Evolutionary conservation across 495 filamentous ascomycete genomes (phyloP).

Genomic region (Hypomontagnella submonticulosa): DNA sequence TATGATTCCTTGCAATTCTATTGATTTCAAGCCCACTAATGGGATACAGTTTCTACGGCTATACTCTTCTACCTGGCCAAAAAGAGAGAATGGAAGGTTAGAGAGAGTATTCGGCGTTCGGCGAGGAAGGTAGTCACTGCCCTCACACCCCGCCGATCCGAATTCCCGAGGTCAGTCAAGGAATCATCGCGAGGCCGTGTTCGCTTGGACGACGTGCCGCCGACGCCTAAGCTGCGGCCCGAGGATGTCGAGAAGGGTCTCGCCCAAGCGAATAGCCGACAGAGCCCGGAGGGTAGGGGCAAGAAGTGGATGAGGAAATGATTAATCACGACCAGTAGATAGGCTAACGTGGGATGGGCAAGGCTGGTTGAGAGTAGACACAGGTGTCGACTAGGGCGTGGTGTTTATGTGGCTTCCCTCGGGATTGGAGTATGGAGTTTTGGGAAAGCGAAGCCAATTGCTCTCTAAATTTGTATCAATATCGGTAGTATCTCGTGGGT

Average conservation of each 20-base stretch:
- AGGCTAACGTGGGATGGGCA: conserved; percentile 3
- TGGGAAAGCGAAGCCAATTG: conserved; percentile 26
- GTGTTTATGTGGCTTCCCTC: conserved; percentile 16
- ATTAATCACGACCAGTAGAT: conserved; percentile 41
- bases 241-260: conserved; percentile 64
- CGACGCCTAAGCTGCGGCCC: conserved; percentile 58
- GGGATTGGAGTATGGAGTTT: conserved; percentile 26
- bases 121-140: conserved; percentile 64
- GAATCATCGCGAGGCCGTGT: conserved; percentile 51
- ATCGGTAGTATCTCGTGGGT: conserved; percentile 31
- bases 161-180: conserved; percentile 65
- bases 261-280: conserved; percentile 41
- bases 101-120: conserved; percentile 63
- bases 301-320: conserved; percentile 54
- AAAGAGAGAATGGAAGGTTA: conserved; percentile 67
- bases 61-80: conserved; percentile 66
- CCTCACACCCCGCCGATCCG: conserved; percentile 63
- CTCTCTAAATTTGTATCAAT: conserved; percentile 31
- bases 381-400: conserved; percentile 6
- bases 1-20: conserved; percentile 44
- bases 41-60: conserved; percentile 55
- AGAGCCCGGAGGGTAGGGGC: conserved; percentile 41
- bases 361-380: conserved; percentile 13
- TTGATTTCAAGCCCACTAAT: conserved; percentile 27
- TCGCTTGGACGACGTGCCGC: conserved; percentile 62